Conservation (phyloP, 306 rosid genomes). For the Carpinus fangiana region DNA sequence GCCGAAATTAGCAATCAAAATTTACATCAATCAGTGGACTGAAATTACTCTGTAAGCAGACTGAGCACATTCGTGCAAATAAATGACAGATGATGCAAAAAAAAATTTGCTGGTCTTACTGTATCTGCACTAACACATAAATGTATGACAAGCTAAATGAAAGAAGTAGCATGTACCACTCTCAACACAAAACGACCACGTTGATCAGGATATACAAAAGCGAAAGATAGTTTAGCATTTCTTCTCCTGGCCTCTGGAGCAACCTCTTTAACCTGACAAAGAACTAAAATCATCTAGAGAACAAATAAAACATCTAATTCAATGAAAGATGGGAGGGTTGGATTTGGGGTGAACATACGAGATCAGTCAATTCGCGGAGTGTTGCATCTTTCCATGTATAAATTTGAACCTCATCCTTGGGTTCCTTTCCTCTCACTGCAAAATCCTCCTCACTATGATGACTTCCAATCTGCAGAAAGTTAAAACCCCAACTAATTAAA, state of each 20-base stretch:
- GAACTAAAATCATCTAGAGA: constrained; percentile 26
- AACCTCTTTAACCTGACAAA: constrained; percentile 83
- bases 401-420: constrained; percentile 96
- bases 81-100: background rate
- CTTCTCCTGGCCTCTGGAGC: constrained; percentile 90
- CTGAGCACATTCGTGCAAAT: background rate
- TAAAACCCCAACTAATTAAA: background rate
- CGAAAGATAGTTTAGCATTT: constrained; percentile 85
- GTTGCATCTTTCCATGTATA: constrained; percentile 99
- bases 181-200: constrained; percentile 81
- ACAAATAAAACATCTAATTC: background rate
- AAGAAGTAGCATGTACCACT: constrained; percentile 48
- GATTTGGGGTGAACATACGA: constrained; percentile 39
- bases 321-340: background rate
- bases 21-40: background rate
- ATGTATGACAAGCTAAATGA: background rate
- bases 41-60: background rate
- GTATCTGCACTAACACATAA: background rate
- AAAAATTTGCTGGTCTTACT: background rate
- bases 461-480: constrained; percentile 56
- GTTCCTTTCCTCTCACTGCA: constrained; percentile 90
- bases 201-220: constrained; percentile 94
- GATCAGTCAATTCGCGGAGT: constrained; percentile 90
- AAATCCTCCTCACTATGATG: constrained; percentile 84
- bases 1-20: background rate